Base-by-base conservation (phyloP, 2,329 filamentous ascomycete species). In the Penicillium sp. region DNA sequence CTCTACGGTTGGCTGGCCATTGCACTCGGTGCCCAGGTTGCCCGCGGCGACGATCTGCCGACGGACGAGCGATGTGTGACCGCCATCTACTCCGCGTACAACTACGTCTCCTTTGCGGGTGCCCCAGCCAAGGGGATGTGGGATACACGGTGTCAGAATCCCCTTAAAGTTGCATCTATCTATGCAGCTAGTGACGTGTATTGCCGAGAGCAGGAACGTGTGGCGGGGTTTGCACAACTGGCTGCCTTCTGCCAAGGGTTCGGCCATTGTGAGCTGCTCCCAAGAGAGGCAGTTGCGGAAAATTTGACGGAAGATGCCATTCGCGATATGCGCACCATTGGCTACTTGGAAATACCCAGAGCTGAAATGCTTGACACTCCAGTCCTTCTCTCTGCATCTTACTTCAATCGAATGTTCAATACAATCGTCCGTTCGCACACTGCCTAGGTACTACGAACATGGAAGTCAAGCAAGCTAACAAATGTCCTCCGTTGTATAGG, bases 161-260 rank as follows among this genome's bases (percentile, higher is more conserved):
- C 57, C 0, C 52, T 70, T 1, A 51, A 60, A 25, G 66, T 70
- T 1, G 57, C 56, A 2, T 72, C 70, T 1, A 65, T 70, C 10
- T 72, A 71, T 46, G 68, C 69, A 2, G 60, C 69, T 1, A 61
- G 64, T 1, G 62, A 66, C 3, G 20, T 63, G 1, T 69, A 69
- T 44, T 72, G 70, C 39, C 28, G 38, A 5, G 54, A 68, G 3
- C 51, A 48, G 1, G 61, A 64, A 25, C 61, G 58, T 12, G 51
- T 45, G 0, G 37, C 53, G 1, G 65, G 66, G 3, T 44, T 68
- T 5, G 49, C 59, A 1, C 55, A 58, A 41, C 44, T 66, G 31
- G 54, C 50, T 1, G 20, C 43, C 3, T 38, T 53, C 7, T 67
- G 66, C 15, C 61, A 51, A 4, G 57, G 66, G 18, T 50, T 55